phyloP scores from a whole-genome alignment of 2,329 filamentous ascomycete genomes.

The Pseudohalonectria lignicola region DNA sequence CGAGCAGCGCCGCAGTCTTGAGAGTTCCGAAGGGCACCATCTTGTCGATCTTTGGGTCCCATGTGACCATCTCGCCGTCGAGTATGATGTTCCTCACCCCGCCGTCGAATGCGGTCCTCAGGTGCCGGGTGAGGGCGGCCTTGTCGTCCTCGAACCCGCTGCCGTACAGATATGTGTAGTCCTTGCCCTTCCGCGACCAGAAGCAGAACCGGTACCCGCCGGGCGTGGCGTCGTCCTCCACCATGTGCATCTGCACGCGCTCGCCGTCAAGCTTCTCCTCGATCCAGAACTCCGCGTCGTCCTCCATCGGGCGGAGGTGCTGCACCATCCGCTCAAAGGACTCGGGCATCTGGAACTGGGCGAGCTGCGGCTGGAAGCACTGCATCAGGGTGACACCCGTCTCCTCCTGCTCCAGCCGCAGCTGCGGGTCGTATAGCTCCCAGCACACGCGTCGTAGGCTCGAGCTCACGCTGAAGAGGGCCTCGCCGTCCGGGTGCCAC shows the following conservation, averaged over 20 bases:
- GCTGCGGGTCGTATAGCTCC: constrained; percentile 68
- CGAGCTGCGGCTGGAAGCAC: constrained; percentile 92
- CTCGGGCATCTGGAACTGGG: constrained; percentile 77
- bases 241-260: constrained; percentile 93
- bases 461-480: constrained; percentile 80
- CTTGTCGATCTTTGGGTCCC: constrained; percentile 78
- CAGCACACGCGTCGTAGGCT: constrained; percentile 87
- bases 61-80: constrained; percentile 98
- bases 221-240: constrained; percentile 51
- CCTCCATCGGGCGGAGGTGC: constrained; percentile 51
- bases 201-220: constrained; percentile 72
- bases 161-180: constrained; percentile 93
- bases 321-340: constrained; percentile 69
- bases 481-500: constrained; percentile 71
- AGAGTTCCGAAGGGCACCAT: constrained; percentile 86
- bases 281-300: constrained; percentile 81
- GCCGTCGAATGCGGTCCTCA: constrained; percentile 64
- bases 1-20: constrained; percentile 77
- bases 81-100: constrained; percentile 80
- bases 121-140: constrained; percentile 68
- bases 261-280: constrained; percentile 97
- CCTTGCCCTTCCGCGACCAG: constrained; percentile 93
- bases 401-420: constrained; percentile 65
- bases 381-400: constrained; percentile 75
- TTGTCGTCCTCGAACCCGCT: constrained; percentile 61